Conservation (phyloP, 1,139 yeast species). For the Protomyces arabidopsidicola region DNA sequence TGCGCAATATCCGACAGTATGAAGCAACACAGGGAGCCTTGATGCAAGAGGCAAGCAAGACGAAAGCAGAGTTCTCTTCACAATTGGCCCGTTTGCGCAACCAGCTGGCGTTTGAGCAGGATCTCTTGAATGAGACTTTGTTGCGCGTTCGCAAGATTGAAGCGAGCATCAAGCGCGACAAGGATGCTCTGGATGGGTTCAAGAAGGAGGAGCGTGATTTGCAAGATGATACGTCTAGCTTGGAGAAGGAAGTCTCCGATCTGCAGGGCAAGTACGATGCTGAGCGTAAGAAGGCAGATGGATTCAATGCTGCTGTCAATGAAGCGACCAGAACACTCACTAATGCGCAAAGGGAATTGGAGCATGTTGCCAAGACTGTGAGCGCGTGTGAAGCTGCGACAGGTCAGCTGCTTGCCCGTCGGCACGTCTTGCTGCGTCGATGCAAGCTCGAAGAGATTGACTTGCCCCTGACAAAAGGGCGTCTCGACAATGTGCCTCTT, state of each 20-base stretch:
- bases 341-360: conserved; percentile 15
- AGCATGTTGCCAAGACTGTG: conserved; percentile 39
- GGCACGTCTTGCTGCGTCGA: conserved; percentile 58
- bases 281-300: not conserved
- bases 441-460: conserved; percentile 70
- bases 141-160: conserved; percentile 46
- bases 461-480: conserved; percentile 62
- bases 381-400: conserved; percentile 50
- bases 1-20: conserved; percentile 56
- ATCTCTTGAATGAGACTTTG: conserved; percentile 50
- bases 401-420: conserved; percentile 55
- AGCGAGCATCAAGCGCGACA: conserved; percentile 41
- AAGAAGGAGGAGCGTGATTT: conserved; percentile 38
- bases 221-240: conserved; percentile 1
- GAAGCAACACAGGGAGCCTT: conserved; percentile 63
- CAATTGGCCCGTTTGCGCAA: conserved; percentile 60
- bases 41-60: conserved; percentile 57
- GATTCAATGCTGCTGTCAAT: conserved; percentile 26
- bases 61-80: conserved; percentile 56
- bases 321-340: conserved; percentile 7
- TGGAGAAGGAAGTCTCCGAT: not conserved
- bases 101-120: conserved; percentile 61
- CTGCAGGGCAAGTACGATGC: not conserved
- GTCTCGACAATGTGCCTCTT: conserved; percentile 49
- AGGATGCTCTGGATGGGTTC: conserved; percentile 41